These are phyloP conservation scores for Suillus brevipes DNA, from an alignment of 768 basidiomycete species.

Conservation along the genomic window DNA sequence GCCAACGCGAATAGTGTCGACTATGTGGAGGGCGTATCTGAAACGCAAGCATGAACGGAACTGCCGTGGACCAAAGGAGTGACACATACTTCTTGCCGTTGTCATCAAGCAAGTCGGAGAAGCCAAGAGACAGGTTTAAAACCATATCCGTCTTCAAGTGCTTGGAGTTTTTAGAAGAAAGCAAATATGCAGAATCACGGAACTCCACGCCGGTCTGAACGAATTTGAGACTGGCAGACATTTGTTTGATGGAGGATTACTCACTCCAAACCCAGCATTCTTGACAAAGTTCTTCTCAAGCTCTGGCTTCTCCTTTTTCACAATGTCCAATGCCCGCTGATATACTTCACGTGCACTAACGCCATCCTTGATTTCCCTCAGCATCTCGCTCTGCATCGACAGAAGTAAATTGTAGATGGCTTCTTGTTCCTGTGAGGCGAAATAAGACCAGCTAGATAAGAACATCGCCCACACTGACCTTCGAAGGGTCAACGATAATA, in stretches of 20 bases:
- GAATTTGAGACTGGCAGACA: conserved; percentile 1
- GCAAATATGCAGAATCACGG: conserved; percentile 81
- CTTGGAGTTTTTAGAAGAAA: conserved; percentile 79
- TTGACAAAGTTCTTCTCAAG: conserved; percentile 86
- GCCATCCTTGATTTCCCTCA: conserved; percentile 79
- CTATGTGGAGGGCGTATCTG: conserved; percentile 86
- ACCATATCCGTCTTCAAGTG: conserved; percentile 79
- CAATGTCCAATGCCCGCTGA: conserved; percentile 63
- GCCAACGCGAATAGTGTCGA: conserved; percentile 84
- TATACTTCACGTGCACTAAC: conserved; percentile 79
- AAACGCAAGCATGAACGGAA: conserved; percentile 1
- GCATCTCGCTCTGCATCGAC: conserved; percentile 72
- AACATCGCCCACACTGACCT: conserved; percentile 44
- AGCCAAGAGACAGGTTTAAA: conserved; percentile 81
- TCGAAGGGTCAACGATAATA: conserved; percentile 92
- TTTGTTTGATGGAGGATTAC: conserved; percentile 23
- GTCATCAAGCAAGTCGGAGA: conserved; percentile 76
- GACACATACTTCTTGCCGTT: conserved; percentile 72
- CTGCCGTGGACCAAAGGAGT: not conserved
- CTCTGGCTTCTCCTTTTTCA: conserved; percentile 78
- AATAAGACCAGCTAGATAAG: not conserved
- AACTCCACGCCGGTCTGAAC: conserved; percentile 92
- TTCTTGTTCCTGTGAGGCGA: conserved; percentile 77
- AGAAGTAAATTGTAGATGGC: conserved; percentile 78
- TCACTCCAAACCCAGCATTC: conserved; percentile 85